A percentile compares a stretch with the other conserved stretches of the same genome.
phyloP scores from a whole-genome alignment of 192 early-diverging fungal species.

The Coemansia sp. region DNA sequence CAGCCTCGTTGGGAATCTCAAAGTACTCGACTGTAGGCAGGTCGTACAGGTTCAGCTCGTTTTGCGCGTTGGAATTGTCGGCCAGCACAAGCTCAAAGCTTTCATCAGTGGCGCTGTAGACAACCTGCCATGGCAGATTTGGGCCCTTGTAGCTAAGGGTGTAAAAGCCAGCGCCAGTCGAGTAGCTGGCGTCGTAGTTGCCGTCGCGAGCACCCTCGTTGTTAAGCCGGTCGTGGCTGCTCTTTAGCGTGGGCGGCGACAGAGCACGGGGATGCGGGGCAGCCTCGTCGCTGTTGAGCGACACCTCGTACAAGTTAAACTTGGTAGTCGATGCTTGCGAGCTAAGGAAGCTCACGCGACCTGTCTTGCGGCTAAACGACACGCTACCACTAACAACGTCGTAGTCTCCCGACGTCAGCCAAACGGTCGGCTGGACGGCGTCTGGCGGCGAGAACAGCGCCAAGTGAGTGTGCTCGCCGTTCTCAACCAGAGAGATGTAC shows the following conservation, averaged over 20 bases:
- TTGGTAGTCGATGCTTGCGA: conserved; percentile 39
- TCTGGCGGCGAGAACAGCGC: conserved; percentile 61
- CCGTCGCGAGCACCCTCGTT: conserved; percentile 22
- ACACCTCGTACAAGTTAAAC: conserved; percentile 48
- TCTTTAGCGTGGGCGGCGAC: conserved; percentile 33
- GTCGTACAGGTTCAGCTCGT: conserved; percentile 55
- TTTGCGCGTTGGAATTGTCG: conserved; percentile 56
- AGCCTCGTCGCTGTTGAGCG: conserved; percentile 27
- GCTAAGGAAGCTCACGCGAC: conserved; percentile 51
- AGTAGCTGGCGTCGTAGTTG: conserved; percentile 70
- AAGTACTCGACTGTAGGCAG: conserved; percentile 58
- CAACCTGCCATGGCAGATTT: conserved; percentile 72
- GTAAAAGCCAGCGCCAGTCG: conserved; percentile 70
- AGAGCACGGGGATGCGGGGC: conserved; percentile 16
- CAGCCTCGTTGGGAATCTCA: conserved; percentile 47
- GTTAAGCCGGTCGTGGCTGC: conserved; percentile 22
- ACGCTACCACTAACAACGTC: conserved; percentile 59
- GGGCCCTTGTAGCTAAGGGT: conserved; percentile 80
- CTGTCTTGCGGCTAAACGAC: conserved; percentile 35
- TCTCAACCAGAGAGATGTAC: conserved; percentile 67
- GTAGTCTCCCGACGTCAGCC: conserved; percentile 70
- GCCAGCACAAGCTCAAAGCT: conserved; percentile 57
- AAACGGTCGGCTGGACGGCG: conserved; percentile 48
- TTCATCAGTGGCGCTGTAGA: conserved; percentile 56
- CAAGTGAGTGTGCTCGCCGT: conserved; percentile 67